Conservation (phyloP, 306 rosid species). For the Astragalus glycyphyllos region DNA sequence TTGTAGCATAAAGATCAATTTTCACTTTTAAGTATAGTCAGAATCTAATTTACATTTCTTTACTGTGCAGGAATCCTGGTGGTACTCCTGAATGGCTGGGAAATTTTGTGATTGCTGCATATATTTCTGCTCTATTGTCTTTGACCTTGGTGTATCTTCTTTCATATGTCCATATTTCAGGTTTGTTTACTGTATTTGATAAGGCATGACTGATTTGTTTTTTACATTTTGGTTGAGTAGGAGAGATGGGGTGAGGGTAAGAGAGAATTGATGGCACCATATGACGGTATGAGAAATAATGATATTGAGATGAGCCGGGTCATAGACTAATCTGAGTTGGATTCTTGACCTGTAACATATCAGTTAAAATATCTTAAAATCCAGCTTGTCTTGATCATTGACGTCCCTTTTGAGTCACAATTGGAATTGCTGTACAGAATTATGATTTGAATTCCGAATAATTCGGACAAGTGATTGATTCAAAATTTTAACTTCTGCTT, state of each 20-base stretch:
- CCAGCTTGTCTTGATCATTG: not conserved
- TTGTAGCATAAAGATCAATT: slow-evolving; percentile 21
- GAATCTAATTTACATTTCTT: slow-evolving; percentile 38
- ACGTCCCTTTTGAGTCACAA: not conserved
- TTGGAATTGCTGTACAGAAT: not conserved
- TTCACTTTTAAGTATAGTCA: slow-evolving; percentile 31
- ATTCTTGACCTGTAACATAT: not conserved
- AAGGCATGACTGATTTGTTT: too few species aligned
- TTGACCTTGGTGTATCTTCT: slow-evolving; percentile 90
- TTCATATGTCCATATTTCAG: slow-evolving; percentile 93
- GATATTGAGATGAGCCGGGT: slow-evolving; percentile 3
- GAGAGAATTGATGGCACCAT: not conserved
- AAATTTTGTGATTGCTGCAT: slow-evolving; percentile 64
- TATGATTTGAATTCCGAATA: not conserved
- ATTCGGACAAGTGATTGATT: not conserved
- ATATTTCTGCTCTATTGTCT: slow-evolving; percentile 62
- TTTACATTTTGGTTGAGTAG: too few species aligned
- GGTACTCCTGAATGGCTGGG: slow-evolving; percentile 92
- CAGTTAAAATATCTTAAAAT: not conserved
- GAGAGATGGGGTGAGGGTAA: too few species aligned
- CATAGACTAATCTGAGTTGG: not conserved
- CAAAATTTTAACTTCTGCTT: not conserved
- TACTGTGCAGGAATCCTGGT: slow-evolving; percentile 85
- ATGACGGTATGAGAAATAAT: not conserved
- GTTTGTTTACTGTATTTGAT: slow-evolving; percentile 49